Percentiles rank a stretch among this genome's conserved stretches.
These are phyloP conservation scores for Aegilops longissima DNA, from an alignment of 176 grass and related monocot species.

Conservation along the genomic window DNA sequence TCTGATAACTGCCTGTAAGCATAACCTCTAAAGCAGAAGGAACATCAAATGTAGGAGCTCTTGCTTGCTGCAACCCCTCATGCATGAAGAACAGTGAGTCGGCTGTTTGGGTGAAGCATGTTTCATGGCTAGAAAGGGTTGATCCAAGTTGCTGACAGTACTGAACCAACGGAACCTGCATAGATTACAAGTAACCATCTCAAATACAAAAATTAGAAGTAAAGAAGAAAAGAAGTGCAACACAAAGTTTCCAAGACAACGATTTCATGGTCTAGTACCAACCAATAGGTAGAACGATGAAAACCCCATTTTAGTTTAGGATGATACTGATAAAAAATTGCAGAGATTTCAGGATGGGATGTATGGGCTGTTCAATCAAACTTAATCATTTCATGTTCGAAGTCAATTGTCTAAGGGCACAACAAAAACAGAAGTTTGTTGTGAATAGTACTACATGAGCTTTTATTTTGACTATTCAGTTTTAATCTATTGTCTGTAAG, in stretches of 20 bases:
- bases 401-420: neutral
- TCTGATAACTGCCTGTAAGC: slow-evolving; percentile 71
- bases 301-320: slow-evolving; percentile 14
- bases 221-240: neutral
- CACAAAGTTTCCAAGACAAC: neutral
- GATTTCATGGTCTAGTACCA: slow-evolving; percentile 12
- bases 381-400: neutral
- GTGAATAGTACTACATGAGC: neutral
- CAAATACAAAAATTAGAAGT: slow-evolving; percentile 1
- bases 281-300: slow-evolving; percentile 12
- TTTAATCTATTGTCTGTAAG: neutral
- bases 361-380: neutral
- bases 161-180: slow-evolving; percentile 85
- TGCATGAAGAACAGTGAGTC: slow-evolving; percentile 89
- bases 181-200: slow-evolving; percentile 16
- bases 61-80: slow-evolving; percentile 67
- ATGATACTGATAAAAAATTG: slow-evolving; percentile 1
- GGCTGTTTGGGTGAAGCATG: slow-evolving; percentile 95
- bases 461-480: neutral
- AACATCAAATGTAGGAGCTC: slow-evolving; percentile 93
- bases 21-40: slow-evolving; percentile 94
- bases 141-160: slow-evolving; percentile 94
- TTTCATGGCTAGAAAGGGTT: slow-evolving; percentile 85
- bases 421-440: neutral
- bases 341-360: neutral